Base-by-base conservation (phyloP, 1,284 basidiomycete genomes). In the Cutaneotrichosporon sp. region DNA sequence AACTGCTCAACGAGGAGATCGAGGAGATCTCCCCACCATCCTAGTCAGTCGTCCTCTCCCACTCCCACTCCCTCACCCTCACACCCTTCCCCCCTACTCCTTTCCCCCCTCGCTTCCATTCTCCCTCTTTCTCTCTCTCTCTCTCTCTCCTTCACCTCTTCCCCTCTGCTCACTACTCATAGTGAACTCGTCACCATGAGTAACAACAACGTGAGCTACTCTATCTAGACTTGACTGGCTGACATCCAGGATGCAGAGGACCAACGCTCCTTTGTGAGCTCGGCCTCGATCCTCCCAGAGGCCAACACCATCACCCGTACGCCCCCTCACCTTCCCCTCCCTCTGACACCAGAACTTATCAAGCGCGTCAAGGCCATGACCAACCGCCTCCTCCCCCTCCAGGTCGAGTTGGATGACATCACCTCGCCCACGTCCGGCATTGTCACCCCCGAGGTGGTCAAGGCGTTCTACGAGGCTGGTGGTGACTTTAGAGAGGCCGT, bases 281-380 rank as follows among this genome's bases (percentile, higher is more conserved):
- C 67, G 6, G 56, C 55, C 9, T 75, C 75, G 20, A 18, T 58
- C 31, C 63, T 53, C 34, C 59, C 63, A 5, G 53, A 53, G 53
- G 50, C 63, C 16, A 56, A 58, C 53, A 65, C 63, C n/a, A 56
- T 65, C 56, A 59, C 33, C 29, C 58, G 63, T 65, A 51, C 20
- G 46, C 47, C n/a, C 20, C 8, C 18, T 16, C 45, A 57, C 31
- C 24, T 25, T 22, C 22, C 11, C 29, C 38, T n/a, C 11, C 29
- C 38, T n/a, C 55, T 57, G 13, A 57, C 34, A n/a, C 0, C 64
- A 80, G 78, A 79, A 60, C 68, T 97, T 51, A 85, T 95, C 43
- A 88, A 85, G 67, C 87, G 93, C 43, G 81, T 95, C 54, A 85
- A 90, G 51, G 87, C 89, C 0, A 81, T 97, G 68, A 89, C 89